These are phyloP conservation scores for Xylariaceae sp. DNA, from an alignment of 2,329 filamentous ascomycete species.

Conservation along the genomic window DNA sequence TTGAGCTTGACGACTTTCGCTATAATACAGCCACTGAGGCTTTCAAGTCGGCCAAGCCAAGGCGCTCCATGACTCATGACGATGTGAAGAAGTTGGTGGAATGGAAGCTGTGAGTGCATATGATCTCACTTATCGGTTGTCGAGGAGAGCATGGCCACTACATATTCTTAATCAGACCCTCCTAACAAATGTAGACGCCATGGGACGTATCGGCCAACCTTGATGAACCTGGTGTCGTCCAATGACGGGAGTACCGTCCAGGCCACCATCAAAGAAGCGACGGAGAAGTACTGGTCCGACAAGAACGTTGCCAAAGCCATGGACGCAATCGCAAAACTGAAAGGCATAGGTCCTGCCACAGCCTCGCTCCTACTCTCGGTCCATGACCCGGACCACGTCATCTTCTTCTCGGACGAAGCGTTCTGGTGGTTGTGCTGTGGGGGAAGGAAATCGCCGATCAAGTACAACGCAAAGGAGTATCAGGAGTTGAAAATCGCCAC, in stretches of 20 bases:
- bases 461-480: slow-evolving; percentile 69
- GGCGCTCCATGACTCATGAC: slow-evolving; percentile 44
- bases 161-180: slow-evolving; percentile 6
- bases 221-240: slow-evolving; percentile 55
- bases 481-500: slow-evolving; percentile 43
- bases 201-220: slow-evolving; percentile 56
- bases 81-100: slow-evolving; percentile 58
- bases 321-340: slow-evolving; percentile 53
- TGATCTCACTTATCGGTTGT: no score
- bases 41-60: slow-evolving; percentile 36
- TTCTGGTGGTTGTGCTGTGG: slow-evolving; percentile 64
- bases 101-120: slow-evolving; percentile 68
- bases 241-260: slow-evolving; percentile 49
- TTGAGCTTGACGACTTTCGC: slow-evolving; percentile 55
- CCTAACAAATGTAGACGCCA: slow-evolving; percentile 41
- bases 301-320: slow-evolving; percentile 40
- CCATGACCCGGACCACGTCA: slow-evolving; percentile 50
- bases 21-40: slow-evolving; percentile 46
- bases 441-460: slow-evolving; percentile 49
- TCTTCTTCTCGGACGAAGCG: slow-evolving; percentile 78
- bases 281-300: slow-evolving; percentile 39
- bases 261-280: slow-evolving; percentile 46
- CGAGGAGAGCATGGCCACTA: no score
- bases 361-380: slow-evolving; percentile 68
- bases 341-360: slow-evolving; percentile 73